Percentiles rank a stretch among this genome's conserved stretches.
Evolutionary conservation across 2,329 filamentous ascomycete genomes (phyloP).

Genomic region (Curvularia sp.): DNA sequence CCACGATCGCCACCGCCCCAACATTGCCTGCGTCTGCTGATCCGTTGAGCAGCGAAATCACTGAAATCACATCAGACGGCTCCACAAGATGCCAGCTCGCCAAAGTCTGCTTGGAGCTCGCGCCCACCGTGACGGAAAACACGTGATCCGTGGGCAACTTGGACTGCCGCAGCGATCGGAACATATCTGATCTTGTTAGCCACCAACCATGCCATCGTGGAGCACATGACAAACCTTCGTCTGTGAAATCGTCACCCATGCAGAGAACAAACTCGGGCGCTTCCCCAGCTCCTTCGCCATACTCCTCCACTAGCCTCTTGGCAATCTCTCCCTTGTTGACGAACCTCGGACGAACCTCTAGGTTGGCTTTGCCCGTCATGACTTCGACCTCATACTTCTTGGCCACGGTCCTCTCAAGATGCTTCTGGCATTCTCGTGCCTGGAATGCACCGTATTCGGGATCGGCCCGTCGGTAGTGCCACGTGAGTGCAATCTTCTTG

Average conservation of each 20-base stretch:
- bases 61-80: constrained; percentile 83
- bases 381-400: constrained; percentile 91
- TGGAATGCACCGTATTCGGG: constrained; percentile 83
- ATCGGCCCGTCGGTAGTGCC: constrained; percentile 94
- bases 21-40: constrained; percentile 53
- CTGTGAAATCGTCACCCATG: constrained; percentile 93
- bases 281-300: constrained; percentile 64
- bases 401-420: constrained; percentile 77
- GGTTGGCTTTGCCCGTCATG: constrained; percentile 94
- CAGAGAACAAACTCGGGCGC: constrained; percentile 87
- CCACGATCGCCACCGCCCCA: constrained; percentile 52
- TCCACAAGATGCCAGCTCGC: constrained; percentile 91
- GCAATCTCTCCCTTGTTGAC: constrained; percentile 98
- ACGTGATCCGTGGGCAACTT: constrained; percentile 69
- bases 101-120: constrained; percentile 88
- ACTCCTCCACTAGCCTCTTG: constrained; percentile 79
- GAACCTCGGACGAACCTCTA: constrained; percentile 94
- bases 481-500: constrained; percentile 92
- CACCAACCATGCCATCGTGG: constrained; percentile 5
- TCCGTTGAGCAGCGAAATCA: constrained; percentile 62
- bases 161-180: constrained; percentile 74
- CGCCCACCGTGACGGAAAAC: constrained; percentile 90
- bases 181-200: constrained; percentile 68
- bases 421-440: constrained; percentile 79
- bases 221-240: constrained; percentile 73